Conservation (phyloP, 2,329 filamentous ascomycete genomes). For the Diaporthe citri region DNA sequence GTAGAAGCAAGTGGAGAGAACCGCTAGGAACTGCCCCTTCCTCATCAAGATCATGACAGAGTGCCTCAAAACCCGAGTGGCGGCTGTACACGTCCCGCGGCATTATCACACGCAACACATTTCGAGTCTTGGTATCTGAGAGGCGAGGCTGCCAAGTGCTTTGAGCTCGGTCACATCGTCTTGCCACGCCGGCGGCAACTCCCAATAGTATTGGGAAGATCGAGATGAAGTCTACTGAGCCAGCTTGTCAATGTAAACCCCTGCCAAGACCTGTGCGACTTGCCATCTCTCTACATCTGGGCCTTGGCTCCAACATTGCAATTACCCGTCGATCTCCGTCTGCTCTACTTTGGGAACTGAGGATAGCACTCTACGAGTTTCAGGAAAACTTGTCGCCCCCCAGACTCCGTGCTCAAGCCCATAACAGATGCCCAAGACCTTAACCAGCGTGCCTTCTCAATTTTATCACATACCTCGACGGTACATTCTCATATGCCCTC, state of each 20-base stretch:
- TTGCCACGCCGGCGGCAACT: slow-evolving; percentile 24
- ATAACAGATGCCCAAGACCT: slow-evolving; percentile 28
- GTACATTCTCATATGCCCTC: slow-evolving; percentile 20
- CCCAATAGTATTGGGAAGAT: neutral
- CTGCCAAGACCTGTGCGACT: slow-evolving; percentile 19
- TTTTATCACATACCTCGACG: neutral
- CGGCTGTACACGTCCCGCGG: neutral
- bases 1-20: neutral
- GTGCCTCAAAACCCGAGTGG: neutral
- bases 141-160: slow-evolving; percentile 25
- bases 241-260: slow-evolving; percentile 6
- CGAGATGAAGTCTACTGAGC: slow-evolving; percentile 23
- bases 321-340: slow-evolving; percentile 2
- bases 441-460: neutral
- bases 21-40: neutral
- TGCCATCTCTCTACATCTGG: slow-evolving; percentile 11
- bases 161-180: slow-evolving; percentile 22
- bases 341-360: neutral
- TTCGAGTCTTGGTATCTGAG: slow-evolving; percentile 22
- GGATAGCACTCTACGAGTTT: neutral
- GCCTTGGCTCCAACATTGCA: slow-evolving; percentile 22
- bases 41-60: neutral
- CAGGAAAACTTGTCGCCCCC: neutral
- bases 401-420: slow-evolving; percentile 7
- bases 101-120: slow-evolving; percentile 21